A percentile compares a stretch with the other conserved stretches of the same genome.
Evolutionary conservation across 73 alveolate species (phyloP).

Genomic region (Paramecium biaurelia): DNA sequence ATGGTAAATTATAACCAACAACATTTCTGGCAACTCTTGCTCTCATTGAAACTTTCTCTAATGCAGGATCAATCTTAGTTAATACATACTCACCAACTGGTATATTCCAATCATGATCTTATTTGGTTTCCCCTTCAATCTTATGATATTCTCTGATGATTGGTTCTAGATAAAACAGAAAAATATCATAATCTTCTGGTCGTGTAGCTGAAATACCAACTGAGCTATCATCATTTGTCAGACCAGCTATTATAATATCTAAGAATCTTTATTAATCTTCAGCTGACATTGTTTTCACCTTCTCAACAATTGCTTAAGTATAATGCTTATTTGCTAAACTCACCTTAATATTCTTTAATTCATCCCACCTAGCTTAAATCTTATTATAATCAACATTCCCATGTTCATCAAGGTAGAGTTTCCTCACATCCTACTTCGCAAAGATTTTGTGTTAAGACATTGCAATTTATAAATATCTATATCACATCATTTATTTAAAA

Average conservation of each 20-base stretch:
- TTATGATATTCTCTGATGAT: neutral
- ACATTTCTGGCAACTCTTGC: neutral
- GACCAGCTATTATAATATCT: neutral
- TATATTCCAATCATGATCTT: neutral
- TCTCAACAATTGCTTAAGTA: neutral
- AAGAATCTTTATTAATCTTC: neutral
- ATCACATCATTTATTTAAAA: neutral
- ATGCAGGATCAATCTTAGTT: neutral
- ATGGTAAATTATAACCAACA: neutral
- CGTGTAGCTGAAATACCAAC: neutral
- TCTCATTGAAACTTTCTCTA: neutral
- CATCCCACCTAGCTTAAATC: neutral
- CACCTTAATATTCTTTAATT: neutral
- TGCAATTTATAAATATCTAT: neutral
- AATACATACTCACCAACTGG: neutral
- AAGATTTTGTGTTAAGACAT: neutral
- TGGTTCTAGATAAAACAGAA: neutral
- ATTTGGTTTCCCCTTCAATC: neutral
- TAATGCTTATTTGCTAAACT: neutral
- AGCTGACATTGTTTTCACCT: neutral
- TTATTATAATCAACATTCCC: neutral
- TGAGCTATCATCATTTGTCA: neutral
- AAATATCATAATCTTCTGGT: neutral
- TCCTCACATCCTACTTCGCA: neutral
- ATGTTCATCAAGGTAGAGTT: neutral